A percentile compares a stretch with the other conserved stretches of the same genome.
phyloP scores from a whole-genome alignment of 2,329 filamentous ascomycete species.

The Ascochyta pisi region DNA sequence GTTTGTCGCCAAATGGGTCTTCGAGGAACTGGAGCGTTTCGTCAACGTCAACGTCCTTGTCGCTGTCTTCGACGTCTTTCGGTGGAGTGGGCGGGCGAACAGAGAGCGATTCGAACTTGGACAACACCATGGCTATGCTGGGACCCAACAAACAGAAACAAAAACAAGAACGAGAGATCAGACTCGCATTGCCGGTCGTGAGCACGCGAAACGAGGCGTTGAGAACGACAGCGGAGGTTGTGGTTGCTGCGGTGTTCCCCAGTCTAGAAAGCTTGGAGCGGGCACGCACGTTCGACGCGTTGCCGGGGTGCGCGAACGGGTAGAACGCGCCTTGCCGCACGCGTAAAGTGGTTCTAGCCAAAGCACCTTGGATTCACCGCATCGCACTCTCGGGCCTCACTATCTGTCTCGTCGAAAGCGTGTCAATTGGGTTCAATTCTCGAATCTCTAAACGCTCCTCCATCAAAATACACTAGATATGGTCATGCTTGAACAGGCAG shows the following conservation, averaged over 20 bases:
- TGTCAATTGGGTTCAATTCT: background rate
- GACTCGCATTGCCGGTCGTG: constrained; percentile 36
- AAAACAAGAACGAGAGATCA: constrained; percentile 25
- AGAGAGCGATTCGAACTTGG: constrained; percentile 55
- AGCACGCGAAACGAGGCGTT: constrained; percentile 12
- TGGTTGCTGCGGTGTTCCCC: constrained; percentile 11
- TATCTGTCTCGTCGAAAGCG: background rate
- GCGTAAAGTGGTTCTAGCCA: constrained; percentile 15
- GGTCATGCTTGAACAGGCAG: too few relatives aligned
- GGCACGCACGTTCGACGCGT: constrained; percentile 17
- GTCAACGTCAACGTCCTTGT: constrained; percentile 45
- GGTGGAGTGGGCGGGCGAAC: constrained; percentile 64
- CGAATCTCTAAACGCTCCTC: background rate
- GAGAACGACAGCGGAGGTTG: constrained; percentile 22
- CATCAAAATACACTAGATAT: too few relatives aligned
- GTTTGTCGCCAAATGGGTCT: constrained; percentile 49
- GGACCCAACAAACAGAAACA: constrained; percentile 30
- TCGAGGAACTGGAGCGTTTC: constrained; percentile 54
- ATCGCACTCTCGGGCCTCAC: background rate
- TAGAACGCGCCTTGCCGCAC: constrained; percentile 15
- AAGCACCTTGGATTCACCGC: background rate
- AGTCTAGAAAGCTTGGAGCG: constrained; percentile 15
- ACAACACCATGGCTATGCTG: constrained; percentile 51
- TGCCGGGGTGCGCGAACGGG: constrained; percentile 10
- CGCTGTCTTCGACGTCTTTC: constrained; percentile 51